These are phyloP conservation scores for Debaryomyces robertsiae DNA, from an alignment of 1,139 yeast species.

Conservation along the genomic window DNA sequence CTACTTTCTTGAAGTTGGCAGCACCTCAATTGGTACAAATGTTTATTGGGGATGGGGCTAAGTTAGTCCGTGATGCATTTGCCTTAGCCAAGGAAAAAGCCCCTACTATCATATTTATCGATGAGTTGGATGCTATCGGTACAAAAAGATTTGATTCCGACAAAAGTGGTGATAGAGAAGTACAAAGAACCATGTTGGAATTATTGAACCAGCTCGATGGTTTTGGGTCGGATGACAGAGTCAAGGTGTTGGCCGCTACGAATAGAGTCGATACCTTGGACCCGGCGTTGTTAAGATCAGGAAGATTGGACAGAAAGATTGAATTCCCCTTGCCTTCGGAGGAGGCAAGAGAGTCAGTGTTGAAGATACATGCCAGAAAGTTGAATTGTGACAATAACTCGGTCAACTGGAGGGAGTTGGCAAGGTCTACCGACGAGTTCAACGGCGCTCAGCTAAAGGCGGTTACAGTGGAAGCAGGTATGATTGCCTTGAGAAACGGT, in stretches of 20 bases:
- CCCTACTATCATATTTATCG: slow-evolving; percentile 95
- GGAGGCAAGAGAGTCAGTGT: slow-evolving; percentile 94
- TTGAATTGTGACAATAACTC: slow-evolving; percentile 86
- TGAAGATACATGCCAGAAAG: slow-evolving; percentile 95
- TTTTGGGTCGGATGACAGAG: slow-evolving; percentile 96
- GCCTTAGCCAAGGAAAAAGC: slow-evolving; percentile 99
- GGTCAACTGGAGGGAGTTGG: slow-evolving; percentile 97
- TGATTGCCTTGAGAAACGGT: slow-evolving; percentile 97
- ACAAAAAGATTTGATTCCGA: slow-evolving; percentile 98
- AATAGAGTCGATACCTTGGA: slow-evolving; percentile 97
- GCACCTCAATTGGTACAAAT: slow-evolving; percentile 98
- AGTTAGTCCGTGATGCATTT: slow-evolving; percentile 95
- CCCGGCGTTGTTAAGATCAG: slow-evolving; percentile 95
- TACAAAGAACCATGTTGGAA: slow-evolving; percentile 98
- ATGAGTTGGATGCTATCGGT: slow-evolving; percentile 98
- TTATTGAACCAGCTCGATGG: slow-evolving; percentile 96
- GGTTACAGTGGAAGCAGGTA: slow-evolving; percentile 98
- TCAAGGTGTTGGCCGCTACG: slow-evolving; percentile 96
- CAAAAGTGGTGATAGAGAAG: slow-evolving; percentile 97
- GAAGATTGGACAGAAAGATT: slow-evolving; percentile 95
- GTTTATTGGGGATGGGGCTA: slow-evolving; percentile 99
- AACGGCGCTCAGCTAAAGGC: slow-evolving; percentile 99
- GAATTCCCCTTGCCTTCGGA: slow-evolving; percentile 98
- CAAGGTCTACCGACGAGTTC: slow-evolving; percentile 96
- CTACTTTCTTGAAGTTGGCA: slow-evolving; percentile 94